Evolutionary conservation across 306 rosid species (phyloP), one percentile per base, ranked within the genome.

Genomic region (Prinsepia uniflora): DNA sequence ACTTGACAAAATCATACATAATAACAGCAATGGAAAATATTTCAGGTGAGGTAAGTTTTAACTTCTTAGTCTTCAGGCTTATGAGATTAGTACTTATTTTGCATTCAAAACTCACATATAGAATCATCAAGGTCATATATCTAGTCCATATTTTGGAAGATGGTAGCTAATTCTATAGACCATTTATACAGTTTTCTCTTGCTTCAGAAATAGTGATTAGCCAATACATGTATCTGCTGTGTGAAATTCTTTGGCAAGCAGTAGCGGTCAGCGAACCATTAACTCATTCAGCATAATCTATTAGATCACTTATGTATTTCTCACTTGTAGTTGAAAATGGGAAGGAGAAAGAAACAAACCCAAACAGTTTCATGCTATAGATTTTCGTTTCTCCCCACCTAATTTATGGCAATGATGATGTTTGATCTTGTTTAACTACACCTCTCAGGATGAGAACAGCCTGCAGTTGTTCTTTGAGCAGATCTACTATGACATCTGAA

Each of bases 41-140:
- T 12, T 52, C 69, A 43, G 68, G 52, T 40, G 61, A 76, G 81
- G 81, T 81, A 69, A 69, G 65, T 20, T 65, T 43, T 49, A 40
- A 48, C 46, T 65, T 65, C 48, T 10, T 76, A 60, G 49, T 36
- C 63, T 59, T 14, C 63, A 40, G 65, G 40, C 64, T 59, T 61
- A 43, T 34, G 74, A 53, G 17, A 76, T 18, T 70, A 20, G 40
- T 17, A 39, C 18, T 30, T 34, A 53, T 47, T 75, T 45, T 56
- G 14, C 42, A 19, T 48, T 50, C 42, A 58, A 24, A 66, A 66
- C 18, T 18, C 49, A 30, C 46, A 22, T 30, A 19, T 57, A 19
- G 30, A 11, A 39, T 19, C 36, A 34, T 20, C 42, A 59, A 19
- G 41, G 5, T 39, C 54, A 20, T 30, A 67, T 67, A 17, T 67